Evolutionary conservation across 805 yeast genomes (phyloP).

Genomic region (Sugiyamaella qingdaonensis): DNA sequence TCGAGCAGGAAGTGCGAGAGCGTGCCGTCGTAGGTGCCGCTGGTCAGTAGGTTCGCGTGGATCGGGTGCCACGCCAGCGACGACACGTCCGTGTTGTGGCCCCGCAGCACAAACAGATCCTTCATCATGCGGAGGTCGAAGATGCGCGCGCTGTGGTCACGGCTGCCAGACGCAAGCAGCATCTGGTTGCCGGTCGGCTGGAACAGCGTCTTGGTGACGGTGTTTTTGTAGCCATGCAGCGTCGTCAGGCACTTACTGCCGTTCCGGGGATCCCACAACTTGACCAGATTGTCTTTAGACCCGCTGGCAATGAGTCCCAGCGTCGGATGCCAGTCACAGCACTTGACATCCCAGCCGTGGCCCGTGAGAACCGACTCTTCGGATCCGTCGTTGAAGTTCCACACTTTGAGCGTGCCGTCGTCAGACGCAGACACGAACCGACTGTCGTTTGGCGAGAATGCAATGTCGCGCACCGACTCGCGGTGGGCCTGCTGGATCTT

Average conservation of each 20-base stretch:
- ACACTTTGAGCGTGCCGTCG: conserved; percentile 82
- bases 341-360: conserved; percentile 98
- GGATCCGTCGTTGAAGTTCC: conserved; percentile 87
- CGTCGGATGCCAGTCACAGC: conserved; percentile 94
- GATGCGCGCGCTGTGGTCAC: conserved; percentile 83
- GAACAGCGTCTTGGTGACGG: conserved; percentile 79
- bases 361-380: conserved; percentile 84
- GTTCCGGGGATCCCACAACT: conserved; percentile 92
- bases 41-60: conserved; percentile 71
- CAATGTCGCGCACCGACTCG: conserved; percentile 79
- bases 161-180: conserved; percentile 76
- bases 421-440: conserved; percentile 94
- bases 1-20: conserved; percentile 72
- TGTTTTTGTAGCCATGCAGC: conserved; percentile 87
- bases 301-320: conserved; percentile 87
- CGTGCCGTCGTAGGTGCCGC: conserved; percentile 89
- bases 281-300: conserved; percentile 89
- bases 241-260: conserved; percentile 68
- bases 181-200: conserved; percentile 75
- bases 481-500: conserved; percentile 61
- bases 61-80: conserved; percentile 91
- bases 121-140: conserved; percentile 86
- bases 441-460: conserved; percentile 85
- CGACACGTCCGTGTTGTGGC: conserved; percentile 78
- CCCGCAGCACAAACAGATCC: conserved; percentile 66